Evolutionary conservation across 1,284 basidiomycete species (phyloP), one percentile per base, ranked within the genome.

Genomic region (Malassezia furfur): DNA sequence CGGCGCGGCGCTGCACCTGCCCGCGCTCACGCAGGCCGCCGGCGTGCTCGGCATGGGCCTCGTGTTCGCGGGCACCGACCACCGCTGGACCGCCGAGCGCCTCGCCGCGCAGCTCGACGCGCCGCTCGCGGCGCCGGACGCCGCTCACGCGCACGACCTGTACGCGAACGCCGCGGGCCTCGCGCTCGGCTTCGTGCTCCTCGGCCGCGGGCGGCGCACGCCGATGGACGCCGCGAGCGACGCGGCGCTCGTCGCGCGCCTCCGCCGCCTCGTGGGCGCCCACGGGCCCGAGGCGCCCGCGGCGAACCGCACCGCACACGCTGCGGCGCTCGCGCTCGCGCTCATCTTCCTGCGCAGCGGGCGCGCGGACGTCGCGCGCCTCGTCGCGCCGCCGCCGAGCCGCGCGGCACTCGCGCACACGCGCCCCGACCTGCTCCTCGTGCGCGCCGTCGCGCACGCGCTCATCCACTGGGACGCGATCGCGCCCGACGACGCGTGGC

Each of bases 131-230:
- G 88, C 94, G 62, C 48, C 61, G 4, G 64, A 65, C 46, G 60
- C 62, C 30, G 25, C 25, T 3, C 57, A 60, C 21, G 54, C 62
- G 21, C 82, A 87, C 32, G 94, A 98, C 72, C 85, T 90, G 0
- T 98, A 96, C 72, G 87, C 90, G 0, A 84, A 91, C 62, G 83
- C 88, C 1, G 85, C 90, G 1, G 88, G 87, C 4, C 81, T 96
- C 40, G 84, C 87, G 0, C 94, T 94, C 68, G 94, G 94, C 0
- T 86, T 96, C 81, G 86, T 94, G 74, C 91, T 96, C 85, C 81
- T 98, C 5, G 91, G 88, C 7, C 85, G 84, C 64, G 70, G 62
- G 1, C 57, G 65, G 3, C 50, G 62, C 19, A 59, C 62, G 9
- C 57, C 60, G 6, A 66, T 71, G 68, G 55, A 58, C 34, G 63